These are phyloP conservation scores for Tolypocladium tropicale DNA, from an alignment of 2,329 filamentous ascomycete genomes.

Conservation along the genomic window DNA sequence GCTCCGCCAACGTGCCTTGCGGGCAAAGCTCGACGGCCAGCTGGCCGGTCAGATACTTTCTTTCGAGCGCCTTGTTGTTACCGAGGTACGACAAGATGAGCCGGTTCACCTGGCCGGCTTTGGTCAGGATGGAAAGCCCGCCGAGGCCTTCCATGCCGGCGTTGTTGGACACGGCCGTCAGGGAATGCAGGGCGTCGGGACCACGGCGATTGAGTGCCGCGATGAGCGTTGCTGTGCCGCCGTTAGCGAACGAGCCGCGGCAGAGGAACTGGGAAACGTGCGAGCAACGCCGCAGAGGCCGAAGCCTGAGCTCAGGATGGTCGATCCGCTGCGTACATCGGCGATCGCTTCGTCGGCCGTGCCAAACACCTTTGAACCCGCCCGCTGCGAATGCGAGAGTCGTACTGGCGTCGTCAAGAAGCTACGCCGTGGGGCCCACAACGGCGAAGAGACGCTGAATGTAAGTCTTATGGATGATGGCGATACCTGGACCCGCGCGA, in stretches of 20 bases:
- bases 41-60: conserved; percentile 63
- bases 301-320: conserved; percentile 67
- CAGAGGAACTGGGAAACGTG: conserved; percentile 18
- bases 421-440: neutral
- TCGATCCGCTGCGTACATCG: conserved; percentile 60
- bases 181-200: conserved; percentile 48
- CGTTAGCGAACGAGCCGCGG: neutral
- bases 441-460: neutral
- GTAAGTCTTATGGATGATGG: neutral
- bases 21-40: conserved; percentile 68
- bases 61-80: conserved; percentile 66
- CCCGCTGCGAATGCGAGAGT: conserved; percentile 11
- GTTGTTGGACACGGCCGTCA: conserved; percentile 76
- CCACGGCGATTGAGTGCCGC: conserved; percentile 52
- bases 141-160: conserved; percentile 59
- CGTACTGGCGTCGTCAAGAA: conserved; percentile 4
- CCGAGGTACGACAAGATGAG: conserved; percentile 69
- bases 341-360: conserved; percentile 59
- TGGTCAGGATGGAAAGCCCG: conserved; percentile 58
- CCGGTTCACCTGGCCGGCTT: conserved; percentile 59
- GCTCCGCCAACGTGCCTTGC: conserved; percentile 64
- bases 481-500: neutral
- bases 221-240: conserved; percentile 55
- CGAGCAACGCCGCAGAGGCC: conserved; percentile 70
- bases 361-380: conserved; percentile 36